Conservation (phyloP, 352 stramenopile genomes). For the Globisporangium megalacanthum region DNA sequence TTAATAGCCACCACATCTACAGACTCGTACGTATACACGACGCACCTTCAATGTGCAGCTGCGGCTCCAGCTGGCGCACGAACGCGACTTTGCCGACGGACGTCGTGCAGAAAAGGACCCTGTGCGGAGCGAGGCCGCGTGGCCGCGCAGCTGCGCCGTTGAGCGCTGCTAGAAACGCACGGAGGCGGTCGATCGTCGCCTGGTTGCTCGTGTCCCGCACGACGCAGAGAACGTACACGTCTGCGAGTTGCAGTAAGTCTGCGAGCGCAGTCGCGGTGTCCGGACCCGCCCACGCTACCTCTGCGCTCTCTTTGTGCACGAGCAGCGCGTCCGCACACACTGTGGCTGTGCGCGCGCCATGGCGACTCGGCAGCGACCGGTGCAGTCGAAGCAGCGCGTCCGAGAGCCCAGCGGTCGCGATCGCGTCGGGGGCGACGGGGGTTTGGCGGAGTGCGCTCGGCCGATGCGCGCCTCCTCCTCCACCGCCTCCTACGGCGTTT, state of each 20-base stretch:
- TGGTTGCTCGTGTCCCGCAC: slow-evolving; percentile 27
- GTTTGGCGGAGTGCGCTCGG: slow-evolving; percentile 13
- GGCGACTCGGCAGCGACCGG: slow-evolving; percentile 46
- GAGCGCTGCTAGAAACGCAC: slow-evolving; percentile 31
- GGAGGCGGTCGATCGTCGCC: slow-evolving; percentile 31
- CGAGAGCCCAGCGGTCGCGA: slow-evolving; percentile 33
- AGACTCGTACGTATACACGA: not conserved
- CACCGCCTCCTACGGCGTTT: not conserved
- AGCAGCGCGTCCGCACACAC: slow-evolving; percentile 55
- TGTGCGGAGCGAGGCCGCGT: slow-evolving; percentile 44
- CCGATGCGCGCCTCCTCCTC: slow-evolving; percentile 4
- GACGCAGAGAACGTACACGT: slow-evolving; percentile 66
- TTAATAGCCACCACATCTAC: not conserved
- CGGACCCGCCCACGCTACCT: slow-evolving; percentile 39
- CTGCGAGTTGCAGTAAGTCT: slow-evolving; percentile 50
- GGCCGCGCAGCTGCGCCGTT: slow-evolving; percentile 16
- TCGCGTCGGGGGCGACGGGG: slow-evolving; percentile 16
- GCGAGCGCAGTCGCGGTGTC: slow-evolving; percentile 42
- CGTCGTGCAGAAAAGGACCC: slow-evolving; percentile 81
- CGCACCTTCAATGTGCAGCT: slow-evolving; percentile 77
- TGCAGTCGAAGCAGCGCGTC: slow-evolving; percentile 57
- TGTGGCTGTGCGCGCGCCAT: slow-evolving; percentile 62
- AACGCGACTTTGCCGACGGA: slow-evolving; percentile 75
- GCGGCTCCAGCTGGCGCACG: slow-evolving; percentile 83
- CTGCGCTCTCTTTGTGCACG: slow-evolving; percentile 16